A percentile compares a stretch with the other conserved stretches of the same genome.
These are phyloP conservation scores for Aspergillus sp. DNA, from an alignment of 2,329 filamentous ascomycete species.

Conservation along the genomic window DNA sequence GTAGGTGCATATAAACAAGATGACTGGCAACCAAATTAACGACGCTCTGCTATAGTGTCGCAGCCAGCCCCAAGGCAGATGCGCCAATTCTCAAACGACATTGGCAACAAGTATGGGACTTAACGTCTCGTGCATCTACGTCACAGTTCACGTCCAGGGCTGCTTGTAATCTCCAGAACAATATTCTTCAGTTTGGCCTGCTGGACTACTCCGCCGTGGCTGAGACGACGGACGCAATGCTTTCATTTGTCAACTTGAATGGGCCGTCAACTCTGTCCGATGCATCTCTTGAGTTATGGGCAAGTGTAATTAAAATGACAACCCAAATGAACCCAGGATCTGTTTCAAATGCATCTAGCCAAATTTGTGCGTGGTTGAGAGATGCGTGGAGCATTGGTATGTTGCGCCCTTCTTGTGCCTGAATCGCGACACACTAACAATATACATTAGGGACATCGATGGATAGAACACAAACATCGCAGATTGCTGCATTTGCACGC, in stretches of 20 bases:
- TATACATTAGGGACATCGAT: conserved; percentile 50
- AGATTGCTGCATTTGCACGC: conserved; percentile 62
- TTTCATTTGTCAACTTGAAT: conserved; percentile 75
- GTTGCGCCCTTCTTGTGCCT: conserved; percentile 26
- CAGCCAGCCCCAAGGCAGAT: conserved; percentile 33
- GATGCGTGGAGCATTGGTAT: conserved; percentile 79
- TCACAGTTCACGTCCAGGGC: conserved; percentile 71
- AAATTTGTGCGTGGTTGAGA: conserved; percentile 78
- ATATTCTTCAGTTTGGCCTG: conserved; percentile 66
- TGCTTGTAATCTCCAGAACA: conserved; percentile 70
- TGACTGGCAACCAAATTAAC: conserved; percentile 6
- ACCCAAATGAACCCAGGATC: conserved; percentile 68
- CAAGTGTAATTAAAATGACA: conserved; percentile 64
- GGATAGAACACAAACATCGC: conserved; percentile 67
- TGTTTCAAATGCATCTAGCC: conserved; percentile 66
- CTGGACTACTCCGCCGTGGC: conserved; percentile 66
- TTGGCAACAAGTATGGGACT: conserved; percentile 77
- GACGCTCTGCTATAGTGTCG: conserved; percentile 30
- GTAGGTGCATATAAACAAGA: conserved; percentile 47
- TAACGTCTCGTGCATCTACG: conserved; percentile 68
- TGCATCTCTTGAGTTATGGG: conserved; percentile 72
- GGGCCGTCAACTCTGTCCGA: conserved; percentile 80
- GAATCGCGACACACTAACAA: conserved; percentile 11
- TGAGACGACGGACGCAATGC: conserved; percentile 69
- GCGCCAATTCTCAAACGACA: conserved; percentile 43